phyloP scores from a whole-genome alignment of 2,329 filamentous ascomycete genomes.

The Xylariaceae sp. region DNA sequence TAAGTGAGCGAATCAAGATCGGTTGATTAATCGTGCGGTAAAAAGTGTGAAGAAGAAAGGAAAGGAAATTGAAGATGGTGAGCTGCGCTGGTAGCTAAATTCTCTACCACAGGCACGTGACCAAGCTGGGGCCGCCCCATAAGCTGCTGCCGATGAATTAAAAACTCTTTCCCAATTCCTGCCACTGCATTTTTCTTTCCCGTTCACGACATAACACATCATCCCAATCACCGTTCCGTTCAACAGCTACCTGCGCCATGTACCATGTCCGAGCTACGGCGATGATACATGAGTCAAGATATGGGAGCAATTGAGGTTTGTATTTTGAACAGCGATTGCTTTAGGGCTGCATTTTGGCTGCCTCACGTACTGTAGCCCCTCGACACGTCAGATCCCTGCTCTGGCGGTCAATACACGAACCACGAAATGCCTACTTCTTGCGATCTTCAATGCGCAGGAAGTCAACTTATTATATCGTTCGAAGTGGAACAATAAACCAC shows the following conservation, averaged over 20 bases:
- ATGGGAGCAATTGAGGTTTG: no score
- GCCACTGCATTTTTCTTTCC: no score
- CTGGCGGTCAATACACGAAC: slow-evolving; percentile 26
- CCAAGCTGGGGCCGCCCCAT: no score
- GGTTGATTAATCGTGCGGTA: slow-evolving; percentile 60
- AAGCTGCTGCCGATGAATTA: no score
- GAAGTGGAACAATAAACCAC: slow-evolving; percentile 57
- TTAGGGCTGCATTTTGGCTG: not conserved
- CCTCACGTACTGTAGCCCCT: not conserved
- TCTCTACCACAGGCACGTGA: no score
- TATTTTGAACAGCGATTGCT: not conserved
- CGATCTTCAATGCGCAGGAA: slow-evolving; percentile 52
- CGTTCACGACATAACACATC: no score
- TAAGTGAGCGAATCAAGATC: slow-evolving; percentile 47
- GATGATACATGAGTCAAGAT: no score
- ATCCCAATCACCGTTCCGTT: no score
- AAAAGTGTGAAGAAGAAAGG: slow-evolving; percentile 43
- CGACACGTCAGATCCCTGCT: not conserved
- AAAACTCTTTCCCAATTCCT: no score
- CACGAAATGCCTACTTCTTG: slow-evolving; percentile 61
- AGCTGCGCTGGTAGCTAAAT: not conserved
- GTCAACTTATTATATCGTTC: slow-evolving; percentile 59
- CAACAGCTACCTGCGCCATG: no score
- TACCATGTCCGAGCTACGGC: no score
- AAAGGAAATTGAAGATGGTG: slow-evolving; percentile 16